Evolutionary conservation across 805 yeast genomes (phyloP).

Genomic region (Soucietia sequanensis): DNA sequence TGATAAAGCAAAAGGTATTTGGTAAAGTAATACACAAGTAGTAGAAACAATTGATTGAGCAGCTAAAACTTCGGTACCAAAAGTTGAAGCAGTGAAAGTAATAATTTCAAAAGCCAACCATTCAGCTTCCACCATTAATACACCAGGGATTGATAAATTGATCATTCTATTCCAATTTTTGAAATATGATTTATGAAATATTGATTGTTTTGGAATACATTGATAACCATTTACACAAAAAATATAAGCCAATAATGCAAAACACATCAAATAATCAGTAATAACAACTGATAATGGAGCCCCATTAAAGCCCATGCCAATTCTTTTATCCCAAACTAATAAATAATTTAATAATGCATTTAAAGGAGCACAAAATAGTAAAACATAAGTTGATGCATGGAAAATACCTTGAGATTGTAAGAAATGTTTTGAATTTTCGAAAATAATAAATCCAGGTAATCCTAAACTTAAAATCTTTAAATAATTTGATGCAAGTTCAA

Average conservation of each 20-base stretch:
- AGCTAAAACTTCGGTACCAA: constrained; percentile 66
- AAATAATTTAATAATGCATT: constrained; percentile 65
- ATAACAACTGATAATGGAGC: constrained; percentile 75
- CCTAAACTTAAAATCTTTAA: constrained; percentile 58
- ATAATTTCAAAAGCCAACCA: constrained; percentile 76
- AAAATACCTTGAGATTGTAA: constrained; percentile 77
- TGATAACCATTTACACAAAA: constrained; percentile 43
- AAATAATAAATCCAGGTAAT: constrained; percentile 70
- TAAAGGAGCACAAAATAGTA: constrained; percentile 70
- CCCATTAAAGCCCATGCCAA: constrained; percentile 68
- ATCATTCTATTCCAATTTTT: constrained; percentile 65
- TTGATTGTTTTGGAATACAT: constrained; percentile 39
- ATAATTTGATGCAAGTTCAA: constrained; percentile 55
- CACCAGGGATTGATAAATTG: constrained; percentile 66
- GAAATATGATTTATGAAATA: constrained; percentile 26
- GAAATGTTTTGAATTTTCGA: constrained; percentile 71
- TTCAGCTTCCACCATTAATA: constrained; percentile 75
- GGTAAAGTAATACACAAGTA: constrained; percentile 65
- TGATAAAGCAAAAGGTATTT: constrained; percentile 72
- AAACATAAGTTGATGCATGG: constrained; percentile 74
- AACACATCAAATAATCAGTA: constrained; percentile 70
- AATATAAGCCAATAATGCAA: constrained; percentile 50
- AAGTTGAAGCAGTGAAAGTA: constrained; percentile 64
- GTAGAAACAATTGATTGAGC: constrained; percentile 75
- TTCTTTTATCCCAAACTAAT: constrained; percentile 60